A percentile compares a stretch with the other conserved stretches of the same genome.
These are phyloP conservation scores for Schizochytrium sp. DNA, from an alignment of 108 stramenopile species.

Conservation along the genomic window DNA sequence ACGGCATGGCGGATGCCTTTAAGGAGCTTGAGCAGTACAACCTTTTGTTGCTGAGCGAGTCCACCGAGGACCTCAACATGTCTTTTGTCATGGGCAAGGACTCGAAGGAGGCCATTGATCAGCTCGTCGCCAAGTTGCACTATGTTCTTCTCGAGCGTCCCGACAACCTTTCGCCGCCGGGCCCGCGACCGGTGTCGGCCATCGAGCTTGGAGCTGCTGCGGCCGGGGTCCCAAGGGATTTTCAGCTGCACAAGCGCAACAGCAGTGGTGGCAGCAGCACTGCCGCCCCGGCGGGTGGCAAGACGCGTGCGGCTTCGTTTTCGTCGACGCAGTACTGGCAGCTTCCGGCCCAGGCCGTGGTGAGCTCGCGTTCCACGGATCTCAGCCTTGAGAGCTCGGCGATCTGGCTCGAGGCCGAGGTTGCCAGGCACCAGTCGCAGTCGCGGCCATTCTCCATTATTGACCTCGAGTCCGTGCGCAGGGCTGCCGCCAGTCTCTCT, in stretches of 20 bases:
- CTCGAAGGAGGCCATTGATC: neutral
- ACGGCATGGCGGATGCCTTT: neutral
- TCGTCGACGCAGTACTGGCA: neutral
- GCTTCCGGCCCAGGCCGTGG: slow-evolving; percentile 11
- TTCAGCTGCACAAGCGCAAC: neutral
- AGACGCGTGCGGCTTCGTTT: neutral
- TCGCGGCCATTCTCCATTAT: neutral
- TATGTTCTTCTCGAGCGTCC: neutral
- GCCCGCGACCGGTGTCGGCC: neutral
- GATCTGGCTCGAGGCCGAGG: neutral
- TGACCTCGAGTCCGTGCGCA: neutral
- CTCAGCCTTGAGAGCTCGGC: neutral
- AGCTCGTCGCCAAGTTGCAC: neutral
- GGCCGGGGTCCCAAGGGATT: neutral
- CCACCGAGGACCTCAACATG: slow-evolving; percentile 24
- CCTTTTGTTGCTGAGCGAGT: neutral
- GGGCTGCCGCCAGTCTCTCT: neutral
- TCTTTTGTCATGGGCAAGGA: slow-evolving; percentile 1
- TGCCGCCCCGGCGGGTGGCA: neutral
- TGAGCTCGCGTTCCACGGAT: neutral
- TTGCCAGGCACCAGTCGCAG: neutral
- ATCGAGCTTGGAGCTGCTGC: neutral
- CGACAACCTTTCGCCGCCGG: neutral
- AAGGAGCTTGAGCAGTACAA: neutral
- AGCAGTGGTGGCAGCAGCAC: neutral